phyloP scores from a whole-genome alignment of 768 basidiomycete species.

The Tubosaeta sp. region DNA sequence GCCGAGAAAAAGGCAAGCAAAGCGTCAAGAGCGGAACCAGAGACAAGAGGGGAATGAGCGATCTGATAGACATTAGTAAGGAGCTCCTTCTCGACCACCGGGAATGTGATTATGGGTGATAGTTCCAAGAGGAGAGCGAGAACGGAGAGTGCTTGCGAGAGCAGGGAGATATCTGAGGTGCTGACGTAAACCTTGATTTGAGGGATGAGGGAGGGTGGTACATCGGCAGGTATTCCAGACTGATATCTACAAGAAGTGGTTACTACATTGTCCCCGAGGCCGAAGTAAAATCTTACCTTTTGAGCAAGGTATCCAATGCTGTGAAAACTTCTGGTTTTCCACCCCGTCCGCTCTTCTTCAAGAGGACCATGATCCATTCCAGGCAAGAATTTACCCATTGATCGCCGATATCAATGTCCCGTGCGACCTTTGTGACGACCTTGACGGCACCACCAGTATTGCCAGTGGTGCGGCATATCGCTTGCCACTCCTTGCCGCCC shows the following conservation, averaged over 20 bases:
- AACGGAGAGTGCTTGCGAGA: constrained; percentile 66
- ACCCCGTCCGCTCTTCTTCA: constrained; percentile 73
- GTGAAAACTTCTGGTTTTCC: constrained; percentile 80
- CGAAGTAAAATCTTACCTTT: constrained; percentile 42
- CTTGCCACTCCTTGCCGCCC: constrained; percentile 75
- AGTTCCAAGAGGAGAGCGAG: constrained; percentile 66
- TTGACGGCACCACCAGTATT: constrained; percentile 73
- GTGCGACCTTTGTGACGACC: constrained; percentile 82
- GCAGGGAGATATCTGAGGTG: constrained; percentile 70
- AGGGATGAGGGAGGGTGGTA: constrained; percentile 59
- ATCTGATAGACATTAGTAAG: constrained; percentile 64
- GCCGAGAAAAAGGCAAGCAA: constrained; percentile 79
- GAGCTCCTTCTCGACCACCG: constrained; percentile 68
- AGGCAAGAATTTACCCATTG: constrained; percentile 80
- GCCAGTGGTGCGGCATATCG: constrained; percentile 65
- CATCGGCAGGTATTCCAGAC: constrained; percentile 46
- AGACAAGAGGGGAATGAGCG: constrained; percentile 73
- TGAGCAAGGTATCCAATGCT: constrained; percentile 68
- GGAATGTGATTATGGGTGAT: constrained; percentile 65
- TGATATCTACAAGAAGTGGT: constrained; percentile 36
- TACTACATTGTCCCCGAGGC: not conserved
- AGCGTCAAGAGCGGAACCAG: constrained; percentile 75
- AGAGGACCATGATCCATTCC: constrained; percentile 67
- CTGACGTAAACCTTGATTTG: constrained; percentile 76
- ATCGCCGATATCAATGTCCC: constrained; percentile 62